Base-by-base conservation (phyloP, 108 stramenopile genomes). In the Fragilariopsis cylindrus region DNA sequence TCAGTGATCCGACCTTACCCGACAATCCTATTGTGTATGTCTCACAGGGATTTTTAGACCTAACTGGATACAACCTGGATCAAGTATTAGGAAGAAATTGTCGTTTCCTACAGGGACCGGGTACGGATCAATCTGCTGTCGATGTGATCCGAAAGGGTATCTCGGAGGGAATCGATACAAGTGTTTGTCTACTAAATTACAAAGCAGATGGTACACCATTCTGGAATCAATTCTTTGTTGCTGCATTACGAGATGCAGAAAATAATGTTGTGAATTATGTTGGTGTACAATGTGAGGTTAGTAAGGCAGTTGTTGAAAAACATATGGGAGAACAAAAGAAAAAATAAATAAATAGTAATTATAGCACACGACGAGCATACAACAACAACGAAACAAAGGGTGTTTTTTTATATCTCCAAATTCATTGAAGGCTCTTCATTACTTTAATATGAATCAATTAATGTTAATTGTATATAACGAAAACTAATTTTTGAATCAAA, bases 161-260 rank as follows among this genome's bases (percentile, higher is more conserved):
- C 46, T 60, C 78, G 71, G 88, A 93, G 76, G 96, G 95, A 9
- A 84, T 90, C 50, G 95, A 96, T 70, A 93, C 92, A 4, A 91
- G 90, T 41, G 92, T 93, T 7, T 93, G 93, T 70, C 77, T 96
- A 18, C 76, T 97, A 68, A 96, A 97, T 77, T 97, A 96, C 89
- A 92, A 91, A 71, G 93, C 93, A 4, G 98, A 97, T 76, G 98
- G 98, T 18, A 93, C 96, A 4, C 96, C 97, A 41, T 98, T 98
- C 77, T 98, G 96, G 96, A 98, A 98, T 85, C 96, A 98, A 73
- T 94, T 98, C 83, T 98, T 98, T 79, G 92, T 97, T 15, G 97
- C 97, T 3, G 93, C 96, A n/a, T 76, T 98, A 40, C 72, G 96
- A 60, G 96, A 98, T 82, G 93, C 92, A 45, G 94, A 94, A 67